These are phyloP conservation scores for Coemansia interrupta DNA, from an alignment of 192 early-diverging fungal species.

Conservation along the genomic window DNA sequence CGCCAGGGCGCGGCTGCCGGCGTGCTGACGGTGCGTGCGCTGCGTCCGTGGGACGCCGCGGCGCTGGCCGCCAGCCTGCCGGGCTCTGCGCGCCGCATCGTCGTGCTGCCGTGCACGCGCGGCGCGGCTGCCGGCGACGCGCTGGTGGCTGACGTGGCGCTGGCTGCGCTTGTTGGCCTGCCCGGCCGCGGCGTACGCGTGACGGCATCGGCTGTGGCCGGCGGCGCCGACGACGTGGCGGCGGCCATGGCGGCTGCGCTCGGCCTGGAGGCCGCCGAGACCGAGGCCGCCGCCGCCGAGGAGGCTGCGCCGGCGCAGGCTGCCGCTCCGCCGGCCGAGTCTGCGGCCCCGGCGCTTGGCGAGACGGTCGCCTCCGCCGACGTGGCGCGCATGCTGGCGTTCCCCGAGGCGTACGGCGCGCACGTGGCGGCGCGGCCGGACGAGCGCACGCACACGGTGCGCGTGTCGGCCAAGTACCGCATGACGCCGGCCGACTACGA, in stretches of 20 bases:
- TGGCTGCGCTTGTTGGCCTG: slow-evolving; percentile 56
- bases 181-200: slow-evolving; percentile 38
- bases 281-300: slow-evolving; percentile 1
- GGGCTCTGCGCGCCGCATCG: slow-evolving; percentile 60
- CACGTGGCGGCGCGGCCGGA: slow-evolving; percentile 18
- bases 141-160: slow-evolving; percentile 71
- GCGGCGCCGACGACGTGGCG: slow-evolving; percentile 1
- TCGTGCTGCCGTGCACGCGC: slow-evolving; percentile 69
- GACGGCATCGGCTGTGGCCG: slow-evolving; percentile 15
- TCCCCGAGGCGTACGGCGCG: slow-evolving; percentile 40
- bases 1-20: slow-evolving; percentile 55
- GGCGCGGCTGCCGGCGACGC: slow-evolving; percentile 53
- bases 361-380: neutral
- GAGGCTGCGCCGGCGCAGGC: neutral
- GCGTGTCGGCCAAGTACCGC: slow-evolving; percentile 52
- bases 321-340: neutral
- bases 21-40: slow-evolving; percentile 71
- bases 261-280: slow-evolving; percentile 11
- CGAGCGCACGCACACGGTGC: slow-evolving; percentile 31
- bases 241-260: slow-evolving; percentile 13
- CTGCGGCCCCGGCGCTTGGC: neutral
- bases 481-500: slow-evolving; percentile 87
- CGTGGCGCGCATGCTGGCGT: slow-evolving; percentile 37
- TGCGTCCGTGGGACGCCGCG: slow-evolving; percentile 79
- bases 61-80: slow-evolving; percentile 72